phyloP scores from a whole-genome alignment of 345 rosid species.

The Gossypium stocksii region DNA sequence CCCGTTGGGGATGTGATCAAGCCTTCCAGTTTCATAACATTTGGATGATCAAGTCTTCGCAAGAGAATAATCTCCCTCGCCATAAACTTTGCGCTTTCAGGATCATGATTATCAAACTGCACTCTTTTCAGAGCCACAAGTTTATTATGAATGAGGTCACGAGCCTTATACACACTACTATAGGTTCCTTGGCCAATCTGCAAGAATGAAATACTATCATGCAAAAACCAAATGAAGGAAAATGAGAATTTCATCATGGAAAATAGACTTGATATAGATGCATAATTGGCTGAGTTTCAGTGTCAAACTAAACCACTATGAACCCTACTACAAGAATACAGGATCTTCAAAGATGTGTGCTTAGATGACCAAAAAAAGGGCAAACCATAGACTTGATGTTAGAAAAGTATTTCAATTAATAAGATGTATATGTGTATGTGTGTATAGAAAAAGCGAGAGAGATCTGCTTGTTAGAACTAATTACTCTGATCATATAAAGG shows the following conservation, averaged over 20 bases:
- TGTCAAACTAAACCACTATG: background rate
- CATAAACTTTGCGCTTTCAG: constrained; percentile 89
- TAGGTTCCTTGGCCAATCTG: constrained; percentile 99
- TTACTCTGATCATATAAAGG: background rate
- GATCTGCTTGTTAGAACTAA: background rate
- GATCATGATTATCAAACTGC: constrained; percentile 72
- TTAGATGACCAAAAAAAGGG: background rate
- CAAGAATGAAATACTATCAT: constrained; percentile 24
- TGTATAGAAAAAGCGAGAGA: background rate
- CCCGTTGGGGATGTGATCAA: constrained; percentile 76
- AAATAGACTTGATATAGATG: background rate
- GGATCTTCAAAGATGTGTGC: background rate
- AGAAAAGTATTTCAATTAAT: background rate
- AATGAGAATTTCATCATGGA: constrained; percentile 8
- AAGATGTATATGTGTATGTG: too few species aligned
- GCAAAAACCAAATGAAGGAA: background rate
- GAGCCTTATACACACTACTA: constrained; percentile 85
- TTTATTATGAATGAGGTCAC: constrained; percentile 60
- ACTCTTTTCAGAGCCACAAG: constrained; percentile 84
- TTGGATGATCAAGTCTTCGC: constrained; percentile 91
- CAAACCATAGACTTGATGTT: background rate
- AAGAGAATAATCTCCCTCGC: constrained; percentile 77
- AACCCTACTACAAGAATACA: background rate
- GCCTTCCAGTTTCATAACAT: constrained; percentile 85
- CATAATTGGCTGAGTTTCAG: background rate